Base-by-base conservation (phyloP, 2,329 filamentous ascomycete genomes). In the Pestalotiopsis sp. region DNA sequence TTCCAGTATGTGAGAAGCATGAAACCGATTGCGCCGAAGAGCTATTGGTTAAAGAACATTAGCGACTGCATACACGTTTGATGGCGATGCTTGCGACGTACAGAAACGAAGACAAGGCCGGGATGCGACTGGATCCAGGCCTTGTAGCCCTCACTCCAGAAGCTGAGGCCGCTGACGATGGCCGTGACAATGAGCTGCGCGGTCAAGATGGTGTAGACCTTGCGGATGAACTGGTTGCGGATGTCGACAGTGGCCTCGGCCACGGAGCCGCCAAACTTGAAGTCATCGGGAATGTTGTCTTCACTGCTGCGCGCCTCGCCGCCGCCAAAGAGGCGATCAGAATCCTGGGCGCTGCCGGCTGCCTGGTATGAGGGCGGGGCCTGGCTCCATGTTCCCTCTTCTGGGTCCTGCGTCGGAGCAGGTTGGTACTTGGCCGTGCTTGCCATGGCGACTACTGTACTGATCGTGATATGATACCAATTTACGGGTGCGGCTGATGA, bases 121-220 rank as follows among this genome's bases (percentile, higher is more conserved):
- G 89, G 87, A 76, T 98, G 92, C 68, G 84, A 84, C 80, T 97
- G 94, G 75, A 99, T 95, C 94, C 95, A 99, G 65, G 75, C 76
- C 79, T 91, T 93, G 86, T 98, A 99, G 68, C 85, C 83, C 12
- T 82, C 76, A 83, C 89, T 97, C 82, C 93, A 93, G 87, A 98
- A 98, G 73, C 92, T 96, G 74, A 98, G 83, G 70, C 91, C 89
- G 83, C 92, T 94, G 73, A 98, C 86, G 71, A 88, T 87, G 49
- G 91, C 92, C 7, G 96, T 99, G 68, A 92, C 90, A 77, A 98
- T 85, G 66, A 99, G 90, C 81, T 99, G 96, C 65, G 94, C 90
- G n/a, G 96, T 97, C 83, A 99, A 87, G 81, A 99, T 99, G 69
- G 94, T 92, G 84, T 99, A 99, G 78, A 99, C 96, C 86, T 98